Conservation (phyloP, 2,329 filamentous ascomycete genomes). For the Epichloe bromicola region DNA sequence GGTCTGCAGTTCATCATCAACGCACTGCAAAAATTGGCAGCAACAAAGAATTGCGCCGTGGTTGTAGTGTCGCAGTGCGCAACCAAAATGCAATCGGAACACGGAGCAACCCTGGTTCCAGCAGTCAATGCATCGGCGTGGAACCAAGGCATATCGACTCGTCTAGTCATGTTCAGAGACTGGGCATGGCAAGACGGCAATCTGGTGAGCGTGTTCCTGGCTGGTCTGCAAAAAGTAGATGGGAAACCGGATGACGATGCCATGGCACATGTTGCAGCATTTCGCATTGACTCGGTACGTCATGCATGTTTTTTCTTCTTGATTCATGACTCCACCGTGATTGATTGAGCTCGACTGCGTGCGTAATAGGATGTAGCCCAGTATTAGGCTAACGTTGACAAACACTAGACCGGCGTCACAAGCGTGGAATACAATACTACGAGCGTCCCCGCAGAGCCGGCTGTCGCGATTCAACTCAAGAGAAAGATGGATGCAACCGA, state of each 20-base stretch:
- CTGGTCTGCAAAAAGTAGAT: constrained; percentile 51
- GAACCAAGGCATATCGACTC: constrained; percentile 64
- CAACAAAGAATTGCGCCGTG: constrained; percentile 58
- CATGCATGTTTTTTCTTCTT: not conserved
- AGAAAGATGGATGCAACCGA: constrained; percentile 49
- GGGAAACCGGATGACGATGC: constrained; percentile 32
- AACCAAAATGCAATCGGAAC: constrained; percentile 61
- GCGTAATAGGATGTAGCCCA: not conserved
- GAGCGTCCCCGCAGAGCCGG: constrained; percentile 19
- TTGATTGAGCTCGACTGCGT: not conserved
- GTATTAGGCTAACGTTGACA: not conserved
- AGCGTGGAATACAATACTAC: constrained; percentile 26
- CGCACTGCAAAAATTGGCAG: constrained; percentile 62
- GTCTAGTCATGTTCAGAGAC: constrained; percentile 69
- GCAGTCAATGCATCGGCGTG: constrained; percentile 64
- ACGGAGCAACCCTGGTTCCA: constrained; percentile 57
- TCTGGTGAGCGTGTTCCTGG: constrained; percentile 41
- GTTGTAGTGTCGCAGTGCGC: constrained; percentile 68
- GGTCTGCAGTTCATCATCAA: constrained; percentile 51
- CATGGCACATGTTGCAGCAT: constrained; percentile 34
- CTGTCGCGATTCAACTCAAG: constrained; percentile 36
- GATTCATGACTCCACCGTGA: not conserved
- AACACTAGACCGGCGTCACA: constrained; percentile 28
- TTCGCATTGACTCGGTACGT: constrained; percentile 34
- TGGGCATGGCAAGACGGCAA: constrained; percentile 42